Evolutionary conservation across 805 yeast species (phyloP).

Genomic region (Ogataea wickerhamii): DNA sequence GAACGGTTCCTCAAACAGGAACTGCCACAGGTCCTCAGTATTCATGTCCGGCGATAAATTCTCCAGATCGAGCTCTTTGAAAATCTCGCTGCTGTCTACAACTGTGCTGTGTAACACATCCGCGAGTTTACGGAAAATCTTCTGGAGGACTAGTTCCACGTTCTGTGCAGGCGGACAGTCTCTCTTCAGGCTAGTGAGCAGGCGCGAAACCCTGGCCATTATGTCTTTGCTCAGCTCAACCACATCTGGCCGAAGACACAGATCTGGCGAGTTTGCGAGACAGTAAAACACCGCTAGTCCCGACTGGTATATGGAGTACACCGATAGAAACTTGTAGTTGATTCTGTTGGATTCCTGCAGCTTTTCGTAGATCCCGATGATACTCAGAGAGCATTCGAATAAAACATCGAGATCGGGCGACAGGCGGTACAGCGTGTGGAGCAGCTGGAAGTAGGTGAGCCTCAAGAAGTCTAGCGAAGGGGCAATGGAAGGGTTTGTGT

Average conservation of each 20-base stretch:
- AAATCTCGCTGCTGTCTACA: background rate
- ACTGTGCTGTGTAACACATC: conserved; percentile 3
- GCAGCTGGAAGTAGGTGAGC: conserved; percentile 19
- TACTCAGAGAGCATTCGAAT: conserved; percentile 10
- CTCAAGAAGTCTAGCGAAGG: conserved; percentile 13
- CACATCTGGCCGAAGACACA: conserved; percentile 7
- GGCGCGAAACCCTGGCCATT: conserved; percentile 4
- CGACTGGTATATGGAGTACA: conserved; percentile 21
- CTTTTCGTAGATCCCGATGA: conserved; percentile 13
- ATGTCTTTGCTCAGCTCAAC: conserved; percentile 5
- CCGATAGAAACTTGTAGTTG: conserved; percentile 22
- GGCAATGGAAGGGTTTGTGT: background rate
- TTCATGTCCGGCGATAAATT: background rate
- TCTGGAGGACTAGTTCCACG: conserved; percentile 7
- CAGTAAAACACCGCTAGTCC: conserved; percentile 19
- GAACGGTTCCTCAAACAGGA: conserved; percentile 5
- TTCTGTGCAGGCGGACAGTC: conserved; percentile 22
- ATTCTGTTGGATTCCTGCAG: conserved; percentile 10
- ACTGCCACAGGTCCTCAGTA: conserved; percentile 4
- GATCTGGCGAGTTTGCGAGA: conserved; percentile 16
- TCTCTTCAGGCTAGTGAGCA: conserved; percentile 10
- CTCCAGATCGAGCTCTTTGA: conserved; percentile 1
- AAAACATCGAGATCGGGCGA: conserved; percentile 12
- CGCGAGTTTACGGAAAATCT: conserved; percentile 6
- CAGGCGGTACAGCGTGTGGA: conserved; percentile 19